These are phyloP conservation scores for Cadophora gregata DNA, from an alignment of 2,329 filamentous ascomycete species.

Conservation along the genomic window DNA sequence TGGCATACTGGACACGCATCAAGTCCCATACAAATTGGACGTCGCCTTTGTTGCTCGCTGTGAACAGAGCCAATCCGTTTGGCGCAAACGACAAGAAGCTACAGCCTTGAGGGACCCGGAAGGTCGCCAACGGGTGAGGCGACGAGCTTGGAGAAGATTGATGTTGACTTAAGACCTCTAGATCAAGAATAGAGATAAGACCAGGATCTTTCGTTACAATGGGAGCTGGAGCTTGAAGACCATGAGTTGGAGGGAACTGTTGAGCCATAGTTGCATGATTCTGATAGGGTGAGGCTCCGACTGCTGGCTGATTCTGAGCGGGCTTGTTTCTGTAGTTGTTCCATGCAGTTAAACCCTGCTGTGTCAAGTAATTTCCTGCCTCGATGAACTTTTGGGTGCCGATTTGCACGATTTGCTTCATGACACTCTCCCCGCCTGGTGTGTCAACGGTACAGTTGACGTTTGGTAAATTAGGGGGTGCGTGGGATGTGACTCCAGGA, in stretches of 20 bases:
- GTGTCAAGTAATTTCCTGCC: slow-evolving; percentile 76
- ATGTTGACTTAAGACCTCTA: slow-evolving; percentile 62
- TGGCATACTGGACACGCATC: slow-evolving; percentile 67
- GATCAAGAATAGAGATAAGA: slow-evolving; percentile 76
- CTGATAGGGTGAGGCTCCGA: slow-evolving; percentile 47
- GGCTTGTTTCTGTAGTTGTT: slow-evolving; percentile 79
- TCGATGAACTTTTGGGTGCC: slow-evolving; percentile 80
- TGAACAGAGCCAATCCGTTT: slow-evolving; percentile 75
- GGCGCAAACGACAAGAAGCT: slow-evolving; percentile 83
- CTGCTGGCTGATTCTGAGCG: slow-evolving; percentile 50
- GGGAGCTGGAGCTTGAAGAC: slow-evolving; percentile 57
- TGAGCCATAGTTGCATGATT: slow-evolving; percentile 40
- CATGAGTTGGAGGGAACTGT: slow-evolving; percentile 80
- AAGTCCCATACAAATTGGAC: slow-evolving; percentile 83
- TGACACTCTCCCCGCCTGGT: slow-evolving; percentile 72
- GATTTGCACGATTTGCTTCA: slow-evolving; percentile 79
- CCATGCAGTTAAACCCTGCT: slow-evolving; percentile 78
- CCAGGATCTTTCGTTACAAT: slow-evolving; percentile 67
- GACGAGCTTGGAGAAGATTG: slow-evolving; percentile 54
- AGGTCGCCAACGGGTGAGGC: slow-evolving; percentile 70
- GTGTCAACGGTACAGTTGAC: slow-evolving; percentile 73
- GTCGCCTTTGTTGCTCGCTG: slow-evolving; percentile 83
- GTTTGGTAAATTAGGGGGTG: slow-evolving; percentile 71
- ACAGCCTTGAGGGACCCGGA: slow-evolving; percentile 74
- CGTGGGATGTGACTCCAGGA: slow-evolving; percentile 63